These are phyloP conservation scores for Olyra latifolia DNA, from an alignment of 176 grass and related monocot species.

Conservation along the genomic window DNA sequence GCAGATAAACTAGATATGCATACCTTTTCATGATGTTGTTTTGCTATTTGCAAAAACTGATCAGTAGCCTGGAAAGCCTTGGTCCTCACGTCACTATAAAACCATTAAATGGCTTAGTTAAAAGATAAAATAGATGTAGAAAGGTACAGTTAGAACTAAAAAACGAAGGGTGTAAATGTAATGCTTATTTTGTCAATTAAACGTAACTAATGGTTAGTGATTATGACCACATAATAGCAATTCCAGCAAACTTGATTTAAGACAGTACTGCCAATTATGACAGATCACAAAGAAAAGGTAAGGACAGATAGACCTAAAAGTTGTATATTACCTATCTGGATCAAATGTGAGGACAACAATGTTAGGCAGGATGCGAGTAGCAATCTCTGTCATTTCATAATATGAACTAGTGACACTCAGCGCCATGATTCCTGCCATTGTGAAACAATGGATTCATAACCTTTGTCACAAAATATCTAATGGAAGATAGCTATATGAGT, in stretches of 20 bases:
- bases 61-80: constrained; percentile 97
- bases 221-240: neutral
- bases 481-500: neutral
- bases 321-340: constrained; percentile 69
- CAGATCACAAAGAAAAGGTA: constrained; percentile 27
- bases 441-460: constrained; percentile 19
- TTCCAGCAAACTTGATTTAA: neutral
- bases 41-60: constrained; percentile 91
- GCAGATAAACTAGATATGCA: constrained; percentile 22
- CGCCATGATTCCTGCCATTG: constrained; percentile 90
- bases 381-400: constrained; percentile 97
- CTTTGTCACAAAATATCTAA: constrained; percentile 18
- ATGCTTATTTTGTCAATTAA: constrained; percentile 1
- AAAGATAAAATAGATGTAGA: constrained; percentile 8
- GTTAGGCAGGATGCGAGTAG: constrained; percentile 93
- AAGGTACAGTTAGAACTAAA: constrained; percentile 18
- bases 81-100: constrained; percentile 85
- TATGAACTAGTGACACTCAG: constrained; percentile 89
- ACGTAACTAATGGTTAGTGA: neutral
- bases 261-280: neutral
- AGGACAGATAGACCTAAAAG: constrained; percentile 8
- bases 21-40: constrained; percentile 92
- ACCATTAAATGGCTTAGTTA: constrained; percentile 23
- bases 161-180: neutral
- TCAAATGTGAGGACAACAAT: constrained; percentile 93